These are phyloP conservation scores for Phytopythium chamaehyphon DNA, from an alignment of 352 stramenopile species.

Conservation along the genomic window DNA sequence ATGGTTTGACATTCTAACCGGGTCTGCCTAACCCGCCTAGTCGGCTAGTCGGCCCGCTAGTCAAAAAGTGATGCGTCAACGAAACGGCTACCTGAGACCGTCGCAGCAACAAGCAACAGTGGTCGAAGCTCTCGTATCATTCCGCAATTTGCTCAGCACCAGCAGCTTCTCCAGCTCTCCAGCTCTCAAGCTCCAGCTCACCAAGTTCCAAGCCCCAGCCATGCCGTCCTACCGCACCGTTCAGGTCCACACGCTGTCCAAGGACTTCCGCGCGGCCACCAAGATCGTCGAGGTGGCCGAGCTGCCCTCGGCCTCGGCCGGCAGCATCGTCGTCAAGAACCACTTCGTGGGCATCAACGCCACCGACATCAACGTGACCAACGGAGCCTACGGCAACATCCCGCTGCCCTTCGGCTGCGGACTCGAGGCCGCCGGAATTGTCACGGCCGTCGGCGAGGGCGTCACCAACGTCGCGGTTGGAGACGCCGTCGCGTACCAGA, in stretches of 20 bases:
- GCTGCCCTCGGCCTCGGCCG: constrained; percentile 15
- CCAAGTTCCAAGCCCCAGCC: no score
- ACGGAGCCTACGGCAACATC: constrained; percentile 29
- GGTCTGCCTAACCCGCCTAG: no score
- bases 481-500: constrained; percentile 39
- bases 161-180: no score
- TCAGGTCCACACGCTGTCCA: constrained; percentile 37
- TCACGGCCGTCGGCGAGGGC: constrained; percentile 28
- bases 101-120: no score
- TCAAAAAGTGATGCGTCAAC: no score
- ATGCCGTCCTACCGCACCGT: constrained; percentile 34
- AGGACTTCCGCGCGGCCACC: constrained; percentile 35
- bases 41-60: no score
- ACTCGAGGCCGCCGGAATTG: constrained; percentile 35
- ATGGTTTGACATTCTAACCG: no score
- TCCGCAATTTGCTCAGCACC: no score
- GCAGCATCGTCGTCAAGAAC: constrained; percentile 37
- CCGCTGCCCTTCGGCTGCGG: constrained; percentile 43
- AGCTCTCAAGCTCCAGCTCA: no score
- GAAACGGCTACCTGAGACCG: no score
- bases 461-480: constrained; percentile 45
- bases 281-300: constrained; percentile 24
- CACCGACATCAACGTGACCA: constrained; percentile 57
- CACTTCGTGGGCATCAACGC: constrained; percentile 60
- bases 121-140: no score